phyloP scores from a whole-genome alignment of 1,284 basidiomycete species.

The Ustilago xerochloae region DNA sequence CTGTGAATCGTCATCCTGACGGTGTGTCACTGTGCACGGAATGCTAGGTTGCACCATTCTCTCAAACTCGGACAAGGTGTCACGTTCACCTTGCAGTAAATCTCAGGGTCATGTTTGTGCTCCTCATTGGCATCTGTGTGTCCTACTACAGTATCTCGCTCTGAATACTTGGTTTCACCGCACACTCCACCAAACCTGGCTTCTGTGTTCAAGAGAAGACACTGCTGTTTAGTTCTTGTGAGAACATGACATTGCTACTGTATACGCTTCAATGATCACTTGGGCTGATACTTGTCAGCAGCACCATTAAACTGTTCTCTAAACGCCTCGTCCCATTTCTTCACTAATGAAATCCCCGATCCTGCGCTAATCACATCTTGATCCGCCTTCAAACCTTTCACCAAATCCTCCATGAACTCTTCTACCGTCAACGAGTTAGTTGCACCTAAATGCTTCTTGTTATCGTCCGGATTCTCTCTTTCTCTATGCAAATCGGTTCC shows the following conservation, averaged over 20 bases:
- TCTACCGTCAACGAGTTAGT: conserved; percentile 50
- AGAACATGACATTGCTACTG: too few relatives aligned
- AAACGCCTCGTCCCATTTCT: conserved; percentile 58
- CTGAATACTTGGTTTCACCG: too few relatives aligned
- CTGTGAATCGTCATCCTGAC: background rate
- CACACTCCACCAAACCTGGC: too few relatives aligned
- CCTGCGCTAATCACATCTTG: conserved; percentile 60
- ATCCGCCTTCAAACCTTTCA: conserved; percentile 50
- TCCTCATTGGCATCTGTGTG: too few relatives aligned
- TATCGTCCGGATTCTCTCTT: conserved; percentile 58
- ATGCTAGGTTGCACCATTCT: background rate
- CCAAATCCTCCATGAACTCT: conserved; percentile 60
- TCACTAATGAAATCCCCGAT: conserved; percentile 44
- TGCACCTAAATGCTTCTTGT: conserved; percentile 62
- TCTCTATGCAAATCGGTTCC: conserved; percentile 59
- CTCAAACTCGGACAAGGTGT: background rate
- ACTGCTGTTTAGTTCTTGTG: too few relatives aligned
- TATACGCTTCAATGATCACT: conserved; percentile 21
- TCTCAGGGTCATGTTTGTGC: too few relatives aligned
- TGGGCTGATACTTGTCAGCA: conserved; percentile 52
- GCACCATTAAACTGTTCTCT: conserved; percentile 52
- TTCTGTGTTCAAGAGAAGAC: too few relatives aligned
- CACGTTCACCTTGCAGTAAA: background rate
- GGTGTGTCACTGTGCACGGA: conserved; percentile 9
- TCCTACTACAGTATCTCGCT: too few relatives aligned